Base-by-base conservation (phyloP, 208 protist genomes). In the Wallacemonas sp. region DNA sequence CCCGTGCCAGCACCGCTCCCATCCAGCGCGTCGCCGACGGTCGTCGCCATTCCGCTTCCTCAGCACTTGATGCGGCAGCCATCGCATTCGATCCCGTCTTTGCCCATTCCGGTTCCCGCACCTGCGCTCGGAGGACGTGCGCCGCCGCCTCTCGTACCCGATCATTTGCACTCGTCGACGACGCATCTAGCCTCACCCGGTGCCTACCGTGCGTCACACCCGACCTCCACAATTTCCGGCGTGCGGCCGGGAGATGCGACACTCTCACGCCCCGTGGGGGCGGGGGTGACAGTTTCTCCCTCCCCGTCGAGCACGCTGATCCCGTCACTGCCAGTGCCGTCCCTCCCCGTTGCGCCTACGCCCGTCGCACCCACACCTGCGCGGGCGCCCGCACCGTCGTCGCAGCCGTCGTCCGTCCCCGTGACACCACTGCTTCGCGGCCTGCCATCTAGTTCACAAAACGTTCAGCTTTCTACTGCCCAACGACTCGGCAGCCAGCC, bases 181-280 rank as follows among this genome's bases (percentile, higher is more conserved):
- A 17, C 30, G 8, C 50, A 39, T 9, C 13, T 39, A 13, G 9
- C 55, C 9, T 44, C 39, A 19, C 55, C 55, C 9, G 29, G 22
- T 4, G 15, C 24, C 46, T 37, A 44, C 10, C 37, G 22, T 4
- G 21, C 30, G 2, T 29, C 55, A 15, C 24, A 46, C 17, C 73
- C 73, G 32, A 48, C 66, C 29, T 63, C 68, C 2, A 63, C 59
- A 5, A 37, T 66, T 15, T 19, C 32, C 36, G 66, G 65, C 19
- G 61, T 38, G n/a, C 8, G 17, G 41, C 42, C 50, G 4, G 30
- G n/a, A 12, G 19, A 57, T 12, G 48, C 24, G 29, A 30, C 29
- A 10, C 34, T 32, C 3, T n/a, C n/a, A n/a, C n/a, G n/a, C n/a
- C n/a, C n/a, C n/a, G n/a, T n/a, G n/a, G n/a, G n/a, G n/a, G n/a